A percentile compares a stretch with the other conserved stretches of the same genome.
These are phyloP conservation scores for Pichia exigua DNA, from an alignment of 805 yeast species.

Conservation along the genomic window DNA sequence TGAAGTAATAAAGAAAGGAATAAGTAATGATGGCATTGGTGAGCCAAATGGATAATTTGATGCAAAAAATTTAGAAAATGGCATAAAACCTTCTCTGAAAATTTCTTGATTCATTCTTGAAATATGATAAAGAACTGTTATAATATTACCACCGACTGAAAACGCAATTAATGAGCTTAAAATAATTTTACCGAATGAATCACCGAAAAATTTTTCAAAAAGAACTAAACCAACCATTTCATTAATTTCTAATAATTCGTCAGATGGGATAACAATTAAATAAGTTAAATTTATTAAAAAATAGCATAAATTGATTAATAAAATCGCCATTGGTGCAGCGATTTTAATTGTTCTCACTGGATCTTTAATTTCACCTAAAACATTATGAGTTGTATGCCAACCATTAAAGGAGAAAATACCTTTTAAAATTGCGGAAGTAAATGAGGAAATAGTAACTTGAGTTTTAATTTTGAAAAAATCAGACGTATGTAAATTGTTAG, in stretches of 20 bases:
- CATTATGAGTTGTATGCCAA: conserved; percentile 49
- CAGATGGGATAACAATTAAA: conserved; percentile 41
- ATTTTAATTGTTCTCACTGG: conserved; percentile 42
- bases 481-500: conserved; percentile 31
- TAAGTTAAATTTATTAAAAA: conserved; percentile 43
- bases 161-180: conserved; percentile 43
- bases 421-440: conserved; percentile 43
- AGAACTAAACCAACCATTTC: conserved; percentile 45
- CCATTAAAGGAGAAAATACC: conserved; percentile 46
- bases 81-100: conserved; percentile 48
- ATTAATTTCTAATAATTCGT: conserved; percentile 37
- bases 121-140: conserved; percentile 45
- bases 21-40: conserved; percentile 38
- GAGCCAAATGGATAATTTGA: conserved; percentile 50
- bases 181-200: conserved; percentile 38
- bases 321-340: conserved; percentile 46
- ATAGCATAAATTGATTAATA: conserved; percentile 37
- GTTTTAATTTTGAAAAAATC: conserved; percentile 25
- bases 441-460: conserved; percentile 32
- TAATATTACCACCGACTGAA: conserved; percentile 49
- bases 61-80: conserved; percentile 42
- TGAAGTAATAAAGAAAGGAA: conserved; percentile 37
- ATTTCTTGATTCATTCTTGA: conserved; percentile 51
- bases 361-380: conserved; percentile 45
- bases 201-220: conserved; percentile 45